Evolutionary conservation across 345 rosid genomes (phyloP), one percentile per base, ranked within the genome.

Genomic region (Reutealis trisperma): DNA sequence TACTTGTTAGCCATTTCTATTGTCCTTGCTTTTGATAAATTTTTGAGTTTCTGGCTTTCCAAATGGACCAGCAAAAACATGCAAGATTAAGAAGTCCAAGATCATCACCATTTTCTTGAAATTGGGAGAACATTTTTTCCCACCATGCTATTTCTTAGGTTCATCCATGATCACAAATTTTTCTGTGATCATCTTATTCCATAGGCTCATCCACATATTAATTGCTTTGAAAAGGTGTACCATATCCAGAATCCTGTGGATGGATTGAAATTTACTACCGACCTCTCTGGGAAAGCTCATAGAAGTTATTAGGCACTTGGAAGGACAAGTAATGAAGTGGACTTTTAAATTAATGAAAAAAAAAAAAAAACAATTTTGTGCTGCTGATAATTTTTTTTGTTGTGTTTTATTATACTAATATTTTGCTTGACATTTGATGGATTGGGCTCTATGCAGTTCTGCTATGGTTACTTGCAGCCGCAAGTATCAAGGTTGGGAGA

Each of bases 381-480:
- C n/a, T 18, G 18, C 54, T 52, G 27, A 70, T 19, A 51, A 30
- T 54, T 37, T 5, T 4, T 37, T 4, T 37, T 37, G 8, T 32
- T 52, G 16, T 70, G 6, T 45, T 22, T 6, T 22, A 0, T 25
- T 2, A 27, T 45, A 67, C 24, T 44, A 25, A 45, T 44, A 27
- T 63, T 16, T 18, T 13, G 32, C 45, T 58, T 55, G 16, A 34
- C 8, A 19, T 49, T 45, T 3, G 55, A 2, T 55, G 41, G 44
- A 57, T 11, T 76, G 41, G 16, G 66, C 42, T 16, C 24, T 42
- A 6, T 22, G 58, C 73, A 76, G 79, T 76, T 32, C 67, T 76
- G 27, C 30, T 76, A 22, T 70, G 80, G 80, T 25, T 77, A 37
- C 75, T 77, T 32, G 47, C 80, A 37, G 80, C 75, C 16, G 80